Conservation (phyloP, 2,329 filamentous ascomycete species). For the Emydomyces testavorans region DNA sequence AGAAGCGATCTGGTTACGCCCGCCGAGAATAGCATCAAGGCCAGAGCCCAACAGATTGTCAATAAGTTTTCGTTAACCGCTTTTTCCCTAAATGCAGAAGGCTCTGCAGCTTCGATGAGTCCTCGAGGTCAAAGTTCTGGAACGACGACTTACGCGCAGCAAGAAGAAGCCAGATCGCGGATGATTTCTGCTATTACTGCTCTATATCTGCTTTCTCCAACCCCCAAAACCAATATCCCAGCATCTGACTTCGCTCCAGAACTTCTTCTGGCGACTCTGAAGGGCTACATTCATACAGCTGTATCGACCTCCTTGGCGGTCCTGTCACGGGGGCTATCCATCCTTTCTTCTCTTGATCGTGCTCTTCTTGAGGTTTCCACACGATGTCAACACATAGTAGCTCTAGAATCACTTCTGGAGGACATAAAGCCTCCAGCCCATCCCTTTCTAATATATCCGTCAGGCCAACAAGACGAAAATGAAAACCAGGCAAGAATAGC, state of each 20-base stretch:
- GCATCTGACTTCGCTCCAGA: conserved; percentile 49
- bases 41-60: conserved; percentile 64
- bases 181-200: conserved; percentile 63
- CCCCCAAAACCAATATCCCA: conserved; percentile 39
- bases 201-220: conserved; percentile 71
- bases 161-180: conserved; percentile 62
- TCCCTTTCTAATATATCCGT: conserved; percentile 43
- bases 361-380: conserved; percentile 70
- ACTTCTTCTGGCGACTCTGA: conserved; percentile 62
- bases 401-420: conserved; percentile 66
- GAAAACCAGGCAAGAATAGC: conserved; percentile 8
- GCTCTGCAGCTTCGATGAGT: conserved; percentile 11
- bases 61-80: conserved; percentile 69
- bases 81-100: conserved; percentile 27
- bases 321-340: conserved; percentile 62
- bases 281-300: conserved; percentile 69
- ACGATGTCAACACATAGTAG: conserved; percentile 83
- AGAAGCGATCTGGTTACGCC: conserved; percentile 58
- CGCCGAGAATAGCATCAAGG: conserved; percentile 60
- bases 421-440: conserved; percentile 56
- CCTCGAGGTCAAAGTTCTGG: conserved; percentile 23
- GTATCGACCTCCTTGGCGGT: conserved; percentile 67
- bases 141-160: conserved; percentile 44
- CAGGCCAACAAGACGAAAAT: conserved; percentile 20
- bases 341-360: conserved; percentile 69